A percentile compares a stretch with the other conserved stretches of the same genome.
These are phyloP conservation scores for Penicillium sp. DNA, from an alignment of 2,329 filamentous ascomycete genomes.

Conservation along the genomic window DNA sequence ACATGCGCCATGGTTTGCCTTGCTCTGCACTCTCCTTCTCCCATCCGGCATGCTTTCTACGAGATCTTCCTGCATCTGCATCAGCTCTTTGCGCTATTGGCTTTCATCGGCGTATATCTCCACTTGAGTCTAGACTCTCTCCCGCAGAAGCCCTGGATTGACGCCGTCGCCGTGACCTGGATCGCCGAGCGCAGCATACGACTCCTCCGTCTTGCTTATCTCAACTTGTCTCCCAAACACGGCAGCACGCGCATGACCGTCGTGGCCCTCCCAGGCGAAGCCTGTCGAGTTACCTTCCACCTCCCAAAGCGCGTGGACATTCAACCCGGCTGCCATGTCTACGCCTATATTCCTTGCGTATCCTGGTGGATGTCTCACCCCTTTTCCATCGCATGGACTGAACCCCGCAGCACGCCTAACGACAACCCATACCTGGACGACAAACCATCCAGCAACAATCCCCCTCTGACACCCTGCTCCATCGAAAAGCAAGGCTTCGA, in stretches of 20 bases:
- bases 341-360: conserved; percentile 58
- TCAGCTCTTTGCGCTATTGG: conserved; percentile 45
- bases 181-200: conserved; percentile 48
- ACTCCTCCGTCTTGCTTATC: conserved; percentile 50
- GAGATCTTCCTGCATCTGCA: conserved; percentile 72
- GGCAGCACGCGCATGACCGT: conserved; percentile 55
- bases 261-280: conserved; percentile 60
- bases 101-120: conserved; percentile 46
- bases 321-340: conserved; percentile 60
- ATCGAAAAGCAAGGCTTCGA: conserved; percentile 38
- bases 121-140: conserved; percentile 45
- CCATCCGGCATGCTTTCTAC: conserved; percentile 90
- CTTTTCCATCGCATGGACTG: conserved; percentile 50
- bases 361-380: conserved; percentile 51
- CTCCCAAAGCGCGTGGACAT: conserved; percentile 56
- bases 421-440: conserved; percentile 19
- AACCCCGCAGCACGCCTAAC: conserved; percentile 28
- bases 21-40: conserved; percentile 53
- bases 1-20: conserved; percentile 43
- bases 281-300: conserved; percentile 62
- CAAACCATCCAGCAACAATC: background rate
- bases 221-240: conserved; percentile 53
- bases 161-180: conserved; percentile 41
- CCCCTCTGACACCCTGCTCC: conserved; percentile 23
- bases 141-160: conserved; percentile 43